Evolutionary conservation across 2,329 filamentous ascomycete genomes (phyloP), one percentile per base, ranked within the genome.

Genomic region (Sporothrix pallida): DNA sequence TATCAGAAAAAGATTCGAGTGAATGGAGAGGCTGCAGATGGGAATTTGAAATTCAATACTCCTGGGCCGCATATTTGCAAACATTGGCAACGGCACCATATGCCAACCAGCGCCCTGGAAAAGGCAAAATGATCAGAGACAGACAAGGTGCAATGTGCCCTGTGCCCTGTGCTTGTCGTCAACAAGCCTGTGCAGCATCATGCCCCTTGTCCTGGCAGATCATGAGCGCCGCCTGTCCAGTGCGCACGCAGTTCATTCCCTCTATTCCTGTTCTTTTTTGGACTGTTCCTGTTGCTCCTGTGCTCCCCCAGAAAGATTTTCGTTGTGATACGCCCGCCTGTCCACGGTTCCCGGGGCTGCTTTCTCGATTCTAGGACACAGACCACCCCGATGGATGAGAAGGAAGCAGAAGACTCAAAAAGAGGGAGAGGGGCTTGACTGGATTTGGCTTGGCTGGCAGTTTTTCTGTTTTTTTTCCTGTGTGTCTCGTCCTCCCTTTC

Each of bases 401-500:
- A 20, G 23, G 23, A 63, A 52, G 23, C 3, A 15, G 12, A 31
- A 42, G 26, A 23, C 20, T 42, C 7, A 12, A 6, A 26, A 3
- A 4, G 17, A 26, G 37, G 46, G 15, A 31, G 15, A 31, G 37
- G 42, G 62, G 54, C 54, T 71, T 71, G 54, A 42, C 37, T 58
- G 15, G 13, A 26, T 50, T 71, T 62, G 42, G 69, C 54, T 62
- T 52, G 56, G 56, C 56, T 54, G 52, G 17, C 31, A 60, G 50
- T 13, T 31, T 20, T 15, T 63, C 63, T 50, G 31, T 50, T 44
- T 20, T 50, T 44, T 20, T 26, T 52, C 46, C 65, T 52, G 46
- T 6, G 46, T 50, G 70, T 62, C 70, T 63, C 52, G 54, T 42
- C 44, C 56, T 68, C 65, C 65, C 65, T 68, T 37, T 50, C 44